Base-by-base conservation (phyloP, 371 early-diverging fungal genomes). In the Haplosporangium sp. region DNA sequence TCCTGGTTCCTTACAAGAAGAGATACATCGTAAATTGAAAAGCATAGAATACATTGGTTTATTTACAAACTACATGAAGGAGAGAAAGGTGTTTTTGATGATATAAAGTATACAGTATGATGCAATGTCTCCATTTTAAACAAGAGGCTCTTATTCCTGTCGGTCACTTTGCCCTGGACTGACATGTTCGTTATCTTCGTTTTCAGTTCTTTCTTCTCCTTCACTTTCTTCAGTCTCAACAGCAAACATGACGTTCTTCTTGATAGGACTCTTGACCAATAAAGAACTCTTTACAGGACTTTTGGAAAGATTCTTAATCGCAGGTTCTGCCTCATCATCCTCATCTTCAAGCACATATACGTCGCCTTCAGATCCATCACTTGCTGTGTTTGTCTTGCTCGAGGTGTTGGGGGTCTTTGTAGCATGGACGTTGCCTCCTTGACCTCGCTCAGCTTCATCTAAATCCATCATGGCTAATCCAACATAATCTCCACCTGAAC, bases 391-490 rank as follows among this genome's bases (percentile, higher is more conserved):
- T 11, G 38, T 48, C 52, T 53, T 63, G 20, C 47, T 35, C n/a
- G 52, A 45, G 17, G 44, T 19, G 8, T 20, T 44, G 19, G 52
- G 42, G 11, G 44, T 20, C 17, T 34, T n/a, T 39, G 40, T 52
- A 15, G 37, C 61, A 48, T 57, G 40, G 4, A 19, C 44, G 10
- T 48, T 39, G 38, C 17, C 15, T 3, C 63, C 62, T 19, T 66
- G 56, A 4, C 73, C 67, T 7, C 63, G 77, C 13, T 72, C 77
- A 19, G 44, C 66, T 37, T 73, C 73, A 42, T 77, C 78, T 48
- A 77, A 38, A 52, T 77, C 78, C 11, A 69, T 72, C 73, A 73
- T 77, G 2, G 78, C 78, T 67, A 77, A 57, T 37, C 78, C 78
- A 34, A 77, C 67, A 59, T 77, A 77, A 4, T 57, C 69, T 45